Percentiles rank a stretch among this genome's conserved stretches.
Conservation (phyloP, 805 yeast species). For the Blastobotrys americana region DNA sequence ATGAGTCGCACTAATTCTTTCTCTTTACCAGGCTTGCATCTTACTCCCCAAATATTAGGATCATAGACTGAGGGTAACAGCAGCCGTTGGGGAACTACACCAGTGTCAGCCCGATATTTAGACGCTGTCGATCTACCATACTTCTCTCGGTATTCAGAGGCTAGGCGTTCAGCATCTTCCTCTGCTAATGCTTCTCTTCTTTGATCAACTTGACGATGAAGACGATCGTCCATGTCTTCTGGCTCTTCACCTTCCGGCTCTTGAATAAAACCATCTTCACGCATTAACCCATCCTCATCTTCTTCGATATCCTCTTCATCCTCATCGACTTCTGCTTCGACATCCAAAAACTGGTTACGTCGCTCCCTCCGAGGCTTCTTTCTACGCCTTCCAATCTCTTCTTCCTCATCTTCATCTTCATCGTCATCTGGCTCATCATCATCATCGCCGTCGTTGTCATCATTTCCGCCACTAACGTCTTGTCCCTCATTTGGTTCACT, state of each 20-base stretch:
- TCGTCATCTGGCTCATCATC: constrained; percentile 90
- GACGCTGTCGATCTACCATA: constrained; percentile 80
- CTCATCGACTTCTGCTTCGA: constrained; percentile 97
- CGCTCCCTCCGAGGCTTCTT: constrained; percentile 37
- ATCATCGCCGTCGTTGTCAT: constrained; percentile 56
- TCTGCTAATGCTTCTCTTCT: constrained; percentile 69
- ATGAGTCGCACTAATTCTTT: constrained; percentile 82
- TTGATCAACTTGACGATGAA: constrained; percentile 86
- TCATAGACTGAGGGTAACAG: constrained; percentile 93
- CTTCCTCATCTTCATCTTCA: constrained; percentile 77
- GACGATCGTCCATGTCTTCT: constrained; percentile 64
- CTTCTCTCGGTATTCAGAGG: constrained; percentile 84
- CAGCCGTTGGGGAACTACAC: constrained; percentile 86
- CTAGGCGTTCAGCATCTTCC: constrained; percentile 90
- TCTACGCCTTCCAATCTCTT: constrained; percentile 43
- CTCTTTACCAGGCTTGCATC: constrained; percentile 90
- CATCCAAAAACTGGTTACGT: constrained; percentile 88
- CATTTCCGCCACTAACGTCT: constrained; percentile 63
- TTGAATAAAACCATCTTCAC: constrained; percentile 53
- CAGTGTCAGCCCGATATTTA: constrained; percentile 77
- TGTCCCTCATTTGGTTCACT: constrained; percentile 26
- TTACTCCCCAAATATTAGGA: constrained; percentile 92
- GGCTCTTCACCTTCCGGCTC: constrained; percentile 51
- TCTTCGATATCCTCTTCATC: constrained; percentile 93
- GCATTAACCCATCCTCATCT: constrained; percentile 85